These are phyloP conservation scores for Helotiales sp. DNA, from an alignment of 2,329 filamentous ascomycete species.

Conservation along the genomic window DNA sequence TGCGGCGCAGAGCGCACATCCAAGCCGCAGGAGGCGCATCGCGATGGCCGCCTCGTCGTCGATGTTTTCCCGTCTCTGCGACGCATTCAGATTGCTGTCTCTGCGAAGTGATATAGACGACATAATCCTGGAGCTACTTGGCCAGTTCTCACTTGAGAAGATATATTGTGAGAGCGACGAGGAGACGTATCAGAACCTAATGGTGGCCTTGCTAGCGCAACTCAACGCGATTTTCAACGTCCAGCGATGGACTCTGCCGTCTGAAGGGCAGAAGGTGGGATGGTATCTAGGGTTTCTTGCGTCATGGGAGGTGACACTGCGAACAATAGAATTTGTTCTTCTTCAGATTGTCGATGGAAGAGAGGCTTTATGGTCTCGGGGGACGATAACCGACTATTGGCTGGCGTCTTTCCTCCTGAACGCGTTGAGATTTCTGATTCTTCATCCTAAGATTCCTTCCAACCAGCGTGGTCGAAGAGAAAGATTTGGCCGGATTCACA, in stretches of 20 bases:
- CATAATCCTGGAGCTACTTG: conserved; percentile 43
- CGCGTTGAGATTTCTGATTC: conserved; percentile 39
- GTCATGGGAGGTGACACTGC: conserved; percentile 42
- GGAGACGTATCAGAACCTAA: conserved; percentile 38
- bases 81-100: conserved; percentile 38
- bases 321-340: conserved; percentile 41
- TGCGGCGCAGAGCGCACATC: conserved; percentile 1
- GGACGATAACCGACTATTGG: conserved; percentile 38
- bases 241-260: conserved; percentile 42
- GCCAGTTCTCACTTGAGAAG: conserved; percentile 43
- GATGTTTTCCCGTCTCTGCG: conserved; percentile 39
- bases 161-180: conserved; percentile 40
- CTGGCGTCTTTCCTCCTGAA: conserved; percentile 40
- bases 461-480: conserved; percentile 38
- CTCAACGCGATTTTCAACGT: conserved; percentile 42
- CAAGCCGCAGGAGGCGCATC: conserved; percentile 3
- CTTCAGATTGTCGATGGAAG: conserved; percentile 39
- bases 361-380: conserved; percentile 33
- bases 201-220: conserved; percentile 39
- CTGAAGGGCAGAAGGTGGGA: conserved; percentile 37
- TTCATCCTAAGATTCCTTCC: conserved; percentile 40
- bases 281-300: conserved; percentile 41
- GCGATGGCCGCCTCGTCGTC: conserved; percentile 37
- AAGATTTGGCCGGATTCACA: conserved; percentile 40
- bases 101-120: conserved; percentile 43